phyloP scores from a whole-genome alignment of 1,284 basidiomycete species.

The Leccinum fuscescens region DNA sequence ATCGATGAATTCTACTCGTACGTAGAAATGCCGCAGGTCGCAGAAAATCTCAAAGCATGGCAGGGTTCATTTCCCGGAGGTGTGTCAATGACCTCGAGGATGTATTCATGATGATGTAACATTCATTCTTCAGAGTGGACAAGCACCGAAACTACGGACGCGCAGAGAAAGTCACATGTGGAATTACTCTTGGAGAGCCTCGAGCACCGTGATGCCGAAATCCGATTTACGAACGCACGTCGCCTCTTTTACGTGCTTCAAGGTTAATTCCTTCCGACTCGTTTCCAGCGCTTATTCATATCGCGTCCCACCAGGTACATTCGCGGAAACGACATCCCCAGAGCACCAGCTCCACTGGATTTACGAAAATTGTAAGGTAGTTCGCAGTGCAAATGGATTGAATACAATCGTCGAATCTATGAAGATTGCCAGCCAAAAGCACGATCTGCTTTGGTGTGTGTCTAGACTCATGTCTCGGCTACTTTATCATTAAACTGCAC shows the following conservation, averaged over 20 bases:
- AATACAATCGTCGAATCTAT: slow-evolving; percentile 83
- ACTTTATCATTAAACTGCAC: slow-evolving; percentile 7
- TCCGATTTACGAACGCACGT: slow-evolving; percentile 84
- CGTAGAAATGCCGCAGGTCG: slow-evolving; percentile 89
- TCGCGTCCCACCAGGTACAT: slow-evolving; percentile 63
- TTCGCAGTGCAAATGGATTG: slow-evolving; percentile 83
- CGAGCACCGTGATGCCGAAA: slow-evolving; percentile 81
- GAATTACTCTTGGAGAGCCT: slow-evolving; percentile 81
- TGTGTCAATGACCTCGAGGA: slow-evolving; percentile 33
- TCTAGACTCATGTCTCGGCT: background rate
- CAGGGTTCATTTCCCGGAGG: slow-evolving; percentile 78
- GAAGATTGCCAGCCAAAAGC: slow-evolving; percentile 87
- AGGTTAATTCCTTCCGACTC: slow-evolving; percentile 47
- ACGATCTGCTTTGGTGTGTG: slow-evolving; percentile 75
- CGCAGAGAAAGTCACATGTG: slow-evolving; percentile 68
- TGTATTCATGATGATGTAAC: background rate
- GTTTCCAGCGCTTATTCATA: slow-evolving; percentile 20
- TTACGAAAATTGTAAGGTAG: slow-evolving; percentile 88
- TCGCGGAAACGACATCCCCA: slow-evolving; percentile 86
- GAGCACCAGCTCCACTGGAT: slow-evolving; percentile 97
- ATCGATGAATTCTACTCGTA: slow-evolving; percentile 99
- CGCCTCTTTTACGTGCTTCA: slow-evolving; percentile 87
- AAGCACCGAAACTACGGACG: slow-evolving; percentile 48
- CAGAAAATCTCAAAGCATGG: slow-evolving; percentile 87
- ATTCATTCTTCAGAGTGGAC: slow-evolving; percentile 68